Evolutionary conservation across 225 moss, liverwort and hornwort species (phyloP), one percentile per base, ranked within the genome.

Genomic region (Marchantia paleacea): DNA sequence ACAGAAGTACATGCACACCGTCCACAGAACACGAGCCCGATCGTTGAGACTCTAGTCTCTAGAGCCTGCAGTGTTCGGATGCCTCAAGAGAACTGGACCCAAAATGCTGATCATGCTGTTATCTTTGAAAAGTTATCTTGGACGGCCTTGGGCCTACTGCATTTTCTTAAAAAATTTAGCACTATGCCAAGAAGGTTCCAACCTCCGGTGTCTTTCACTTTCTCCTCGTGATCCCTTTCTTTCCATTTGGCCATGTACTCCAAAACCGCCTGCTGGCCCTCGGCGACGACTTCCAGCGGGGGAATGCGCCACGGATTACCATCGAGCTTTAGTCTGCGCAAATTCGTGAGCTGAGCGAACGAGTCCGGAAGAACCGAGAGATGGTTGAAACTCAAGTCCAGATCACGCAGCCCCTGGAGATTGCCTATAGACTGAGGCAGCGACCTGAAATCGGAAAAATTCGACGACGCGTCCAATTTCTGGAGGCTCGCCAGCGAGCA

Each of bases 401-500:
- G 79, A 79, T 95, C 97, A 80, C 90, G 89, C 58, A 97, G 88
- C 75, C 89, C 89, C 84, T 90, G 87, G 81, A 97, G 79, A 58
- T 90, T 83, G 53, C 97, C 95, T 68, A 95, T 97, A 15, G 81
- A 87, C 49, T 70, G n/a, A 30, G 97, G 97, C 57, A 97, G 87
- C 78, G 83, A 81, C 62, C 65, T 86, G 66, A 97, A 88, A 72
- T 92, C 83, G 12, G 89, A 77, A 69, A 95, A 97, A 79, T 97
- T 97, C 52, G 93, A 92, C 52, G 97, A 91, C 19, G 91, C 89
- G 60, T 97, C 92, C 9, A 97, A 88, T 85, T 78, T 90, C 75
- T 65, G 82, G 81, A 97, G 78, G 47, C 82, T 83, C 19, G 95
- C 85, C 67, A 97, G 83, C 26, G 78, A 69, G 78, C 97, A 97